Percentiles rank a stretch among this genome's conserved stretches.
Conservation (phyloP, 176 grass and related monocot genomes). For the Triticum aestivum region DNA sequence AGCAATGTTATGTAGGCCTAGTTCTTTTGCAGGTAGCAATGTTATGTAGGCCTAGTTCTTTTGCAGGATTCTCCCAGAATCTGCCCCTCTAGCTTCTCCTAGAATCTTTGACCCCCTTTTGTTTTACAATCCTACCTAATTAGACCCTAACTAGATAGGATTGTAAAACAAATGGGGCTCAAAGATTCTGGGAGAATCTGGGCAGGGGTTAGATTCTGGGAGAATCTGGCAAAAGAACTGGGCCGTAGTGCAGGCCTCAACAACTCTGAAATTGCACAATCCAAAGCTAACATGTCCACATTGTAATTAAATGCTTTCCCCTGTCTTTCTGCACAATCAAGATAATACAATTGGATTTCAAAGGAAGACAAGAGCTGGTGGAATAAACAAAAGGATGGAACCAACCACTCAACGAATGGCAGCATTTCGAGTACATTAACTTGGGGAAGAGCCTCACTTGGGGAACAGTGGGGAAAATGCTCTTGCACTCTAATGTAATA, state of each 20-base stretch:
- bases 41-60: background rate
- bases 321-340: conserved; percentile 8
- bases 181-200: too few relatives aligned
- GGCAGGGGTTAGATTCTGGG: too few relatives aligned
- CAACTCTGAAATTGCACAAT: background rate
- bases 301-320: background rate
- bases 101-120: too few relatives aligned
- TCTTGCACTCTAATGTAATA: conserved; percentile 28
- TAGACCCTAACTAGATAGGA: too few relatives aligned
- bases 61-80: too few relatives aligned
- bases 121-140: too few relatives aligned
- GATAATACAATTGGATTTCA: conserved; percentile 23
- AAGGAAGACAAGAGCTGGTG: conserved; percentile 3
- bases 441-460: background rate
- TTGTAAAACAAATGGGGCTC: too few relatives aligned
- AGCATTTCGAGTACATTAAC: conserved; percentile 28
- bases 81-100: too few relatives aligned
- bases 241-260: background rate
- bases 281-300: background rate
- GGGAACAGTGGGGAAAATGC: background rate
- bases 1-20: background rate
- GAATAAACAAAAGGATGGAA: conserved; percentile 33
- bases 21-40: background rate
- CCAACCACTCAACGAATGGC: conserved; percentile 8
- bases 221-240: too few relatives aligned